A percentile compares a stretch with the other conserved stretches of the same genome.
These are phyloP conservation scores for Neonectria coccinea DNA, from an alignment of 2,329 filamentous ascomycete genomes.

Conservation along the genomic window DNA sequence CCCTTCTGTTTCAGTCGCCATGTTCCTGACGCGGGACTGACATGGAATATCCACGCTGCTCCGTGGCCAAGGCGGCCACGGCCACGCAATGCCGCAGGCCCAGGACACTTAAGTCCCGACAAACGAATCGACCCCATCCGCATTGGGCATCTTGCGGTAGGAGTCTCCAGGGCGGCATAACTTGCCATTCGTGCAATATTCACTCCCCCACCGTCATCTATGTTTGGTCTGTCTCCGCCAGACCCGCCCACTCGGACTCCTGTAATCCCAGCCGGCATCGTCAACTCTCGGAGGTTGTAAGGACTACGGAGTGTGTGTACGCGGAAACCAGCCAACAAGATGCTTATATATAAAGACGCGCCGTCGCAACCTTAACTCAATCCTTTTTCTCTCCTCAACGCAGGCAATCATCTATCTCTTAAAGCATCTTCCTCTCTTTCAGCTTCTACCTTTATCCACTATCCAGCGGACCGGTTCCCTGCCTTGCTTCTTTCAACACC, in stretches of 20 bases:
- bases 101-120: constrained; percentile 8
- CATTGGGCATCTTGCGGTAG: not conserved
- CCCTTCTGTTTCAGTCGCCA: constrained; percentile 24
- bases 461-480: constrained; percentile 21
- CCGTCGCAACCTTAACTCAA: not conserved
- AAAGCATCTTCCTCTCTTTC: constrained; percentile 6
- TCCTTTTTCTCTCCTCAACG: not conserved
- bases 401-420: constrained; percentile 17
- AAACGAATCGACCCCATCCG: not conserved
- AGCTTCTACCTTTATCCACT: not conserved
- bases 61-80: not conserved
- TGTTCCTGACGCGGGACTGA: constrained; percentile 8
- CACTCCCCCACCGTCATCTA: not conserved
- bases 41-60: not conserved
- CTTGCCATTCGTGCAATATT: constrained; percentile 21
- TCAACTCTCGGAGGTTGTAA: constrained; percentile 4
- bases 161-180: not conserved
- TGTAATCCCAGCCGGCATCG: constrained; percentile 12
- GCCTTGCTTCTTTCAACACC: not conserved
- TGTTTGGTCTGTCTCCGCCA: not conserved
- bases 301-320: not conserved
- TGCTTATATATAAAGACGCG: constrained; percentile 16
- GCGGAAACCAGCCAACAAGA: not conserved
- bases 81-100: constrained; percentile 3
- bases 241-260: constrained; percentile 2